A percentile compares a stretch with the other conserved stretches of the same genome.
Conservation (phyloP, 2,329 filamentous ascomycete genomes). For the Pseudogymnoascus sp. region DNA sequence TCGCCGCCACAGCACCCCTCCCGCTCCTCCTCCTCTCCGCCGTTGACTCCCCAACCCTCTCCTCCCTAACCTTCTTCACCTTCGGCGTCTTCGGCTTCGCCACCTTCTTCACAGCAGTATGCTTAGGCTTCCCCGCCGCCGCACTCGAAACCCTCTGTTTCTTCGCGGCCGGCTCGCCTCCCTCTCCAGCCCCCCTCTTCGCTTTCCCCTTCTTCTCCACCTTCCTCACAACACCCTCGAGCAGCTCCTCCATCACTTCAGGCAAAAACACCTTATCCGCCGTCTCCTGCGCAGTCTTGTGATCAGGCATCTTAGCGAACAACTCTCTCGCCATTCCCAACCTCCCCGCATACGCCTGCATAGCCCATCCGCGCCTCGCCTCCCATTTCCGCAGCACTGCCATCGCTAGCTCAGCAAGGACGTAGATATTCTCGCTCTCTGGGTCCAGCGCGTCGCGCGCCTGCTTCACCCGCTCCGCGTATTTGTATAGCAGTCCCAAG, state of each 20-base stretch:
- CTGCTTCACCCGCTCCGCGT: conserved; percentile 88
- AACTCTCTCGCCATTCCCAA: conserved; percentile 72
- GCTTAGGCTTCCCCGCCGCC: conserved; percentile 24
- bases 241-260: conserved; percentile 63
- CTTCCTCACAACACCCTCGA: conserved; percentile 57
- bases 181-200: neutral
- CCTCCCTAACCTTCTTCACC: conserved; percentile 20
- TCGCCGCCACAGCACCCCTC: conserved; percentile 31
- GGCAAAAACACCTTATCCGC: conserved; percentile 79
- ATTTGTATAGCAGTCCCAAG: conserved; percentile 79
- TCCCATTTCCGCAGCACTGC: conserved; percentile 77
- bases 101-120: conserved; percentile 20
- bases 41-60: conserved; percentile 7
- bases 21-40: conserved; percentile 30
- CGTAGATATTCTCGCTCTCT: conserved; percentile 68
- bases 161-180: conserved; percentile 14
- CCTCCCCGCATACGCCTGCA: conserved; percentile 76
- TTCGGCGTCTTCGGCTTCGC: conserved; percentile 25
- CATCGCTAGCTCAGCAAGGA: conserved; percentile 80
- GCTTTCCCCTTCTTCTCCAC: conserved; percentile 50
- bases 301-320: conserved; percentile 66
- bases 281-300: conserved; percentile 73
- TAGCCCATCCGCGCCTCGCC: conserved; percentile 74
- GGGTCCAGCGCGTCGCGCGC: conserved; percentile 70
- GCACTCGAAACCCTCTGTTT: conserved; percentile 20